Evolutionary conservation across 2,329 filamentous ascomycete genomes (phyloP), one percentile per base, ranked within the genome.

Genomic region (Trichophyton benhamiae): DNA sequence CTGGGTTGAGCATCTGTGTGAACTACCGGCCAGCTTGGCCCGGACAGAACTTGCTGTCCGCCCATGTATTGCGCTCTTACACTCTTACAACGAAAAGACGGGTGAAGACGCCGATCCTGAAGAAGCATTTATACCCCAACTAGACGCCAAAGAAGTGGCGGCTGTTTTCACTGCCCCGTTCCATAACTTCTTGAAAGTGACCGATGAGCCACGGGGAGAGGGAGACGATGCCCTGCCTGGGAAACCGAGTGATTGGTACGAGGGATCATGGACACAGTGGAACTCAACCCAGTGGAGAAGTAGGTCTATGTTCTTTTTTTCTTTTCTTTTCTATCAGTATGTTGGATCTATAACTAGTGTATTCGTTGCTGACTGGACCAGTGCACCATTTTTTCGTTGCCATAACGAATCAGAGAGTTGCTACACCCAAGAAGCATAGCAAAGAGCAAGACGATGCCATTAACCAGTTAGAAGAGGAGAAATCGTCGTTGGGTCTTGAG

Each of bases 381-480:
- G 81, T 95, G 80, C 92, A 96, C 75, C 91, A 92, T 75, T 97
- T 96, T 76, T 88, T 89, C 76, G 91, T 96, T 27, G 91, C 89
- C 1, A 83, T 91, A 41, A 82, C 82, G 60, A 83, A 86, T 68
- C 85, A 89, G 75, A 81, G 77, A 25, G 87, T 91, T 20, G 81
- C 83, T 8, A 85, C 82, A 72, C 85, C 87, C 0, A 68, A 41
- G 65, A 71, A 63, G 25, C 46, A 52, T 27, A 71, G 71, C 61
- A 74, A 74, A 62, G 75, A 71, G 46, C 74, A 83, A 70, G 75
- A 77, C 60, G 70, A 44, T 36, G 61, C 71, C 7, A 70, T 72
- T 38, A 69, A 67, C 36, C 62, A 70, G 30, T 67, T 80, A 15
- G 63, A 63, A 2, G 77, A 82, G 62, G 77, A 80, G 65, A 77